These are phyloP conservation scores for Kwoniella europaea DNA, from an alignment of 768 basidiomycete genomes.

Conservation along the genomic window DNA sequence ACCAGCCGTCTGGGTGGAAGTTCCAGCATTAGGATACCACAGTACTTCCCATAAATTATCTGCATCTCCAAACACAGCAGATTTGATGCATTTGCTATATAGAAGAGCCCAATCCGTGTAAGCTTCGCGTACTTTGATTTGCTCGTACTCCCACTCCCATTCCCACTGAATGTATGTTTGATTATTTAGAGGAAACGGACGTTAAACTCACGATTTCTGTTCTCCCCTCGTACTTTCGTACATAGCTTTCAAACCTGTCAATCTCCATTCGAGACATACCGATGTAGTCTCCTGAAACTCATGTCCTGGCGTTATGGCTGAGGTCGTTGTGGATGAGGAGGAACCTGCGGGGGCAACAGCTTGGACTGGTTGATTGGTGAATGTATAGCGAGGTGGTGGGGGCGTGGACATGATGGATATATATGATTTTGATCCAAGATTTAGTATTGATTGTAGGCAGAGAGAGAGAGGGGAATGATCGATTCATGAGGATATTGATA, in stretches of 20 bases:
- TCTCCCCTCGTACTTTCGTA: constrained; percentile 72
- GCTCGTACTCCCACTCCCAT: background rate
- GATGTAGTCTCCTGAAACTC: constrained; percentile 56
- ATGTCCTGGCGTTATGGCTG: constrained; percentile 21
- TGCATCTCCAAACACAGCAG: constrained; percentile 63
- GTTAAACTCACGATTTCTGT: constrained; percentile 53
- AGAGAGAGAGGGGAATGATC: background rate
- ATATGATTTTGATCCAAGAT: background rate
- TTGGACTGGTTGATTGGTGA: constrained; percentile 19
- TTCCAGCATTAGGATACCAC: constrained; percentile 82
- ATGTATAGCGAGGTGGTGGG: background rate
- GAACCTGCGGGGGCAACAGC: constrained; percentile 17
- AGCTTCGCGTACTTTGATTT: background rate
- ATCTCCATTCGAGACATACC: constrained; percentile 70
- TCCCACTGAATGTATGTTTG: background rate
- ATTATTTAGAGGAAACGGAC: background rate
- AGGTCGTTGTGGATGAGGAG: constrained; percentile 1
- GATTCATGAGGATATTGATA: background rate
- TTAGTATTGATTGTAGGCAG: too few relatives aligned
- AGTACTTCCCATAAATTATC: constrained; percentile 66
- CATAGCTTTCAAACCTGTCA: constrained; percentile 70
- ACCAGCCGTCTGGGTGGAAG: constrained; percentile 59
- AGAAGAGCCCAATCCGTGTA: background rate
- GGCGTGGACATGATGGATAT: background rate
- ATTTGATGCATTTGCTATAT: constrained; percentile 73